Evolutionary conservation across 257 asterid genomes (phyloP).

Genomic region (Nicotiana knightiana): DNA sequence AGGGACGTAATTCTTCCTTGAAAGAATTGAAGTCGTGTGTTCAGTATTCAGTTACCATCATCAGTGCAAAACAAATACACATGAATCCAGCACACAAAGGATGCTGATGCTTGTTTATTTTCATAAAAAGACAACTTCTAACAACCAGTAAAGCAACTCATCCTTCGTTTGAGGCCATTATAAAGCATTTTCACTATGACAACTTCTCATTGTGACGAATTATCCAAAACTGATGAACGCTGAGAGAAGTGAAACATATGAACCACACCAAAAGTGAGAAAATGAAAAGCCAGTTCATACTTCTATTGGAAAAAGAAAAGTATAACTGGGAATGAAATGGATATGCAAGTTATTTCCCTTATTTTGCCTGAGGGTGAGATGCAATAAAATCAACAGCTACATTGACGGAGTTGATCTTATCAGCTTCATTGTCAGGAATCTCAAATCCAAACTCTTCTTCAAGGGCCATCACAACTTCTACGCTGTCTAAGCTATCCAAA

Average conservation of each 20-base stretch:
- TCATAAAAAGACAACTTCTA: neutral
- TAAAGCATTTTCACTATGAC: neutral
- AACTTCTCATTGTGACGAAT: neutral
- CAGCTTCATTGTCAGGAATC: constrained; percentile 33
- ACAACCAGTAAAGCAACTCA: neutral
- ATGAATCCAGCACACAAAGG: neutral
- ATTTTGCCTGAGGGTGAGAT: constrained; percentile 26
- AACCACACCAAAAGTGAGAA: neutral
- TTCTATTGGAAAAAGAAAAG: neutral
- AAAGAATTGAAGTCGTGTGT: neutral
- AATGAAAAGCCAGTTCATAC: neutral
- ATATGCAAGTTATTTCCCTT: neutral
- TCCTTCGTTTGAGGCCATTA: neutral
- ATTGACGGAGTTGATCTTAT: constrained; percentile 23
- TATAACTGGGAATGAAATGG: neutral
- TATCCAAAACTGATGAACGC: neutral
- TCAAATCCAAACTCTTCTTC: constrained; percentile 37
- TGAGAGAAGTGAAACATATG: neutral
- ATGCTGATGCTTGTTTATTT: neutral
- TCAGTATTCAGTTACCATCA: neutral
- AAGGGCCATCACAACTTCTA: constrained; percentile 26
- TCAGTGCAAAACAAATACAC: neutral
- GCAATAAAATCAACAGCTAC: constrained; percentile 35
- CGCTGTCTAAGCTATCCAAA: constrained; percentile 22
- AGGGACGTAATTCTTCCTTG: too few relatives aligned